phyloP scores from a whole-genome alignment of 73 alveolate species.

The Paramecium tetraurelia region DNA sequence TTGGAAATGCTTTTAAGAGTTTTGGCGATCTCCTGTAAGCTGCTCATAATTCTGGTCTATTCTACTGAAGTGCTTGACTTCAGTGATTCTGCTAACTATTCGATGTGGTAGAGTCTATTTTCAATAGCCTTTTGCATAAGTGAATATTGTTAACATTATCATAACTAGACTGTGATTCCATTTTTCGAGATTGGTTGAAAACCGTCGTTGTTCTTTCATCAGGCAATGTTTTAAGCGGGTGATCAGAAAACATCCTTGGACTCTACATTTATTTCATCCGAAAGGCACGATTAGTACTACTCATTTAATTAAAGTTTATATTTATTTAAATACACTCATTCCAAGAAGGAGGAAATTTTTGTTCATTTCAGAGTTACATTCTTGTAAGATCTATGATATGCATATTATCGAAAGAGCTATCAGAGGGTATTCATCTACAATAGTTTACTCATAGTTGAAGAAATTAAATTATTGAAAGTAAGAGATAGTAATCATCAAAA shows the following conservation, averaged over 20 bases:
- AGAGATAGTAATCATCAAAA: too few species aligned
- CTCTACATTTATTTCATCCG: neutral
- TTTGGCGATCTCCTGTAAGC: neutral
- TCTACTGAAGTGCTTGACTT: neutral
- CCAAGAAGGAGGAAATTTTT: neutral
- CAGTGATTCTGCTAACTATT: neutral
- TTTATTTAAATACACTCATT: neutral
- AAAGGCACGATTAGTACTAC: neutral
- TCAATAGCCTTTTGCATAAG: constrained; percentile 15
- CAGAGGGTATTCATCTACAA: neutral
- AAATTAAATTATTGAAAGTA: too few species aligned
- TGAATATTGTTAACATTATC: neutral
- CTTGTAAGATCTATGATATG: neutral
- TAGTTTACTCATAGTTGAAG: neutral
- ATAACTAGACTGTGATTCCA: neutral
- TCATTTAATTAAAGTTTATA: neutral
- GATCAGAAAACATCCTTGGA: constrained; percentile 15
- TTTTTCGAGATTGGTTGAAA: neutral
- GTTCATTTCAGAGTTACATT: neutral
- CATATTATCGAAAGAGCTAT: constrained; percentile 49
- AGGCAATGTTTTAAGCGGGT: neutral
- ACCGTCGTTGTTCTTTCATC: constrained; percentile 40
- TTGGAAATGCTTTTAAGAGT: neutral
- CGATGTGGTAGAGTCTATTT: neutral
- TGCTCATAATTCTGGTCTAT: neutral